Conservation (phyloP, 2,329 filamentous ascomycete species). For the Nothopassalora personata region DNA sequence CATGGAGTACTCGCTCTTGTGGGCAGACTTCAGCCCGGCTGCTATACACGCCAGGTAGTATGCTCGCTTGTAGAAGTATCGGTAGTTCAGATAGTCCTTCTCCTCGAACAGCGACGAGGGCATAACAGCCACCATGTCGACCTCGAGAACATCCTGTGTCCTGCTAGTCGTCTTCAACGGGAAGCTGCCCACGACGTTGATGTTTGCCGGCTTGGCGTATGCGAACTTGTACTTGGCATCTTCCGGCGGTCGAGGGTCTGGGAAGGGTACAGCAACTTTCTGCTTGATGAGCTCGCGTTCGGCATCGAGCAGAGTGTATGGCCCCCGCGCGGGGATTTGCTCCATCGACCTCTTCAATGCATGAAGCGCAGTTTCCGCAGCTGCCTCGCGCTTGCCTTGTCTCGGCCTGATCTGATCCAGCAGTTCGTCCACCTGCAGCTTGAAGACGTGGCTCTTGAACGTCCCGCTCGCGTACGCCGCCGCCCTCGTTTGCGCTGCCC, state of each 20-base stretch:
- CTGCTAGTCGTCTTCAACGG: slow-evolving; percentile 68
- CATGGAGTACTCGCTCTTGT: slow-evolving; percentile 54
- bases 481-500: slow-evolving; percentile 23
- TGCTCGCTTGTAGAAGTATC: slow-evolving; percentile 91
- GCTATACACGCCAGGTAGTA: slow-evolving; percentile 85
- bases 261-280: slow-evolving; percentile 73
- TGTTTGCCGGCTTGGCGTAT: slow-evolving; percentile 67
- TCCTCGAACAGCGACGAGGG: slow-evolving; percentile 74
- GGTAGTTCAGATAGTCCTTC: slow-evolving; percentile 87
- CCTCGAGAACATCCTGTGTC: slow-evolving; percentile 44
- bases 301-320: slow-evolving; percentile 58
- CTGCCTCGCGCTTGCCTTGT: slow-evolving; percentile 52
- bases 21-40: slow-evolving; percentile 57
- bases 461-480: slow-evolving; percentile 47
- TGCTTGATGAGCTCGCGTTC: slow-evolving; percentile 62
- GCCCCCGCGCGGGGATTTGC: slow-evolving; percentile 46
- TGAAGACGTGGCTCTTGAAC: slow-evolving; percentile 64
- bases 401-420: slow-evolving; percentile 53
- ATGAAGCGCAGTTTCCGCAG: slow-evolving; percentile 51
- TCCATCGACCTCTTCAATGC: slow-evolving; percentile 55
- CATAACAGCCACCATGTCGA: slow-evolving; percentile 87
- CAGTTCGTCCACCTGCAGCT: slow-evolving; percentile 61
- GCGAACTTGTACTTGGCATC: slow-evolving; percentile 77
- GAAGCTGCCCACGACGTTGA: slow-evolving; percentile 89
- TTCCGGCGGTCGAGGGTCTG: slow-evolving; percentile 68